Percentiles rank a stretch among this genome's conserved stretches.
These are phyloP conservation scores for Chloris gayana DNA, from an alignment of 176 grass and related monocot species.

Conservation along the genomic window DNA sequence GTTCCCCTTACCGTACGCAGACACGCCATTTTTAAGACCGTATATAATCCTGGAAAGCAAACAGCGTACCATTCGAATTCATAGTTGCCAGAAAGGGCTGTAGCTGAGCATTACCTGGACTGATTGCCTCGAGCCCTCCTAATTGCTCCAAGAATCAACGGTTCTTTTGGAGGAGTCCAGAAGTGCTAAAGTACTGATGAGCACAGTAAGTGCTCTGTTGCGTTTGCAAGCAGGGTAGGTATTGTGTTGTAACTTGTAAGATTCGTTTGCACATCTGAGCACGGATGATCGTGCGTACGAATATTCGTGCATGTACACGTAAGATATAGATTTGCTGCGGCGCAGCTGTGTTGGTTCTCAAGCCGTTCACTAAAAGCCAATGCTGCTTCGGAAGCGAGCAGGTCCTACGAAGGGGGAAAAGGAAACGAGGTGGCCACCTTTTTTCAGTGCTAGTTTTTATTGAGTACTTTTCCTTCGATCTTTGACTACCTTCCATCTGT, in stretches of 20 bases:
- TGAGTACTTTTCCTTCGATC: neutral
- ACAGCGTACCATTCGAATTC: neutral
- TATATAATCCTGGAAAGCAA: too few species aligned
- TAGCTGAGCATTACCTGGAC: neutral
- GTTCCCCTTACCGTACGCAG: too few species aligned
- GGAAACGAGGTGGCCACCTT: neutral
- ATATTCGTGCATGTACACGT: neutral
- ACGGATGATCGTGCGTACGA: neutral
- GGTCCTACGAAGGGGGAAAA: neutral
- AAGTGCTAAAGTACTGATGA: neutral
- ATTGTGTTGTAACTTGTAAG: too few species aligned
- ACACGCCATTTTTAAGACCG: too few species aligned
- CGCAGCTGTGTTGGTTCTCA: neutral
- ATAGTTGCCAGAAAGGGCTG: neutral
- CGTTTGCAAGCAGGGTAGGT: neutral
- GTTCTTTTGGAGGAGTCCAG: too few species aligned
- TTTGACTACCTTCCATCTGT: neutral
- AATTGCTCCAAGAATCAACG: neutral
- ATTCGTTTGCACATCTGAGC: too few species aligned
- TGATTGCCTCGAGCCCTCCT: constrained; percentile 23
- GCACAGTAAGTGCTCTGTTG: neutral
- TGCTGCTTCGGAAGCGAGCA: neutral
- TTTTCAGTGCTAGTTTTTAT: neutral
- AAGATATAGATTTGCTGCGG: neutral
- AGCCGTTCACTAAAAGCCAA: neutral